These are phyloP conservation scores for Saccharomycopsis lassenensis DNA, from an alignment of 805 yeast species.

Conservation along the genomic window DNA sequence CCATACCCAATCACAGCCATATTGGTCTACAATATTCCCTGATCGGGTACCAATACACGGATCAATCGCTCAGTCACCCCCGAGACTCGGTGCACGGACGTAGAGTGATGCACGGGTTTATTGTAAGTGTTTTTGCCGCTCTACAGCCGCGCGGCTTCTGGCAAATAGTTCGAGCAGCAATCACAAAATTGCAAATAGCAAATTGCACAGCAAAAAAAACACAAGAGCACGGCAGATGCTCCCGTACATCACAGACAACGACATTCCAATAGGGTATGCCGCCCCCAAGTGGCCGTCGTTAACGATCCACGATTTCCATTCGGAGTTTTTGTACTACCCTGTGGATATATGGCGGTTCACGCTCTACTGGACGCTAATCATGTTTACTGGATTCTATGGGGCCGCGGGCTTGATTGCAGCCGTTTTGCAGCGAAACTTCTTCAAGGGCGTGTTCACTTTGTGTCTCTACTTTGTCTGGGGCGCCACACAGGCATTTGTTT, in stretches of 20 bases:
- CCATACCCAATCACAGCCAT: too few species aligned
- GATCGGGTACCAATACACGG: too few species aligned
- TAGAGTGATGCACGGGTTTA: too few species aligned
- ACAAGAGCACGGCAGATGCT: too few species aligned
- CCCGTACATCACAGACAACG: conserved; percentile 34
- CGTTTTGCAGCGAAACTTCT: conserved; percentile 33
- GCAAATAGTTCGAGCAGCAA: too few species aligned
- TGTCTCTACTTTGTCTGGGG: conserved; percentile 42
- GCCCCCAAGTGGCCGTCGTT: conserved; percentile 77
- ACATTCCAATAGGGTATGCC: conserved; percentile 71
- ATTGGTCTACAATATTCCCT: too few species aligned
- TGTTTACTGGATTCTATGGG: conserved; percentile 51
- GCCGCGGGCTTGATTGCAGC: conserved; percentile 57
- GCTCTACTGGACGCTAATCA: conserved; percentile 65
- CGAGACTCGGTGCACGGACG: too few species aligned
- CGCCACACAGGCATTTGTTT: conserved; percentile 49
- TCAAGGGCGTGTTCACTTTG: conserved; percentile 33
- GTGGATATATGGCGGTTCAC: conserved; percentile 78
- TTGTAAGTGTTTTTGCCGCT: too few species aligned
- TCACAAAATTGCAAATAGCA: too few species aligned
- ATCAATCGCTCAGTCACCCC: too few species aligned
- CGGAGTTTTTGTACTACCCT: conserved; percentile 47
- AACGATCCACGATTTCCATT: conserved; percentile 9
- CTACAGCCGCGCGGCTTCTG: too few species aligned
- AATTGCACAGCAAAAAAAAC: too few species aligned